A percentile compares a stretch with the other conserved stretches of the same genome.
These are phyloP conservation scores for Blepharisma undulans DNA, from an alignment of 169 alveolate genomes.

Conservation along the genomic window DNA sequence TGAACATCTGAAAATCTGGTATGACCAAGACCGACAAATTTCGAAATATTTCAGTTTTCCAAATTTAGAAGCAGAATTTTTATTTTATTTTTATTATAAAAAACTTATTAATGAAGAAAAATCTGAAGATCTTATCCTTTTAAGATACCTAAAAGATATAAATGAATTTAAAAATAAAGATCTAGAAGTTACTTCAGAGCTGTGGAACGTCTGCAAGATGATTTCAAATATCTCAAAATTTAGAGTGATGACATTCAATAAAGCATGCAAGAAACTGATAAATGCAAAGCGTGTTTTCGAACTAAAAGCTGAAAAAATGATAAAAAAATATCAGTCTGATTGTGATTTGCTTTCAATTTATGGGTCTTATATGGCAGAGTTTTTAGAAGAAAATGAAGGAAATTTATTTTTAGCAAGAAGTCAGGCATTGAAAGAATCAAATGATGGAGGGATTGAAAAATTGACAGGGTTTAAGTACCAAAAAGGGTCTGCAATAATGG, in stretches of 20 bases:
- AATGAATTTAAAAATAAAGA: neutral
- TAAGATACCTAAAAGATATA: neutral
- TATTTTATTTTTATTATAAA: neutral
- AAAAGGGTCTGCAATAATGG: neutral
- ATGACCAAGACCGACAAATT: neutral
- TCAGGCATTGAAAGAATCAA: neutral
- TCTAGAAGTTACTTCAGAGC: neutral
- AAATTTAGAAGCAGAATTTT: neutral
- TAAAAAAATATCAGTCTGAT: neutral
- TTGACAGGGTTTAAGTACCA: neutral
- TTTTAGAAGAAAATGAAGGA: neutral
- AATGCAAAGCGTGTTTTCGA: neutral
- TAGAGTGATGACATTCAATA: neutral
- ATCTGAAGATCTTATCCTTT: neutral
- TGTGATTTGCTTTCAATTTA: neutral
- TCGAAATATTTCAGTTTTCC: neutral
- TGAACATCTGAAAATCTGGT: neutral
- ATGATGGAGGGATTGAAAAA: neutral
- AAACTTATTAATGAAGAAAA: neutral
- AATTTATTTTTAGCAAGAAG: neutral
- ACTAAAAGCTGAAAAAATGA: neutral
- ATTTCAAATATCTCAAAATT: neutral
- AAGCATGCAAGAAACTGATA: neutral
- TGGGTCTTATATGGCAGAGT: neutral
- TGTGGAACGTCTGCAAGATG: neutral